phyloP scores from a whole-genome alignment of 345 rosid genomes.

The Eucalyptus leucophloia region DNA sequence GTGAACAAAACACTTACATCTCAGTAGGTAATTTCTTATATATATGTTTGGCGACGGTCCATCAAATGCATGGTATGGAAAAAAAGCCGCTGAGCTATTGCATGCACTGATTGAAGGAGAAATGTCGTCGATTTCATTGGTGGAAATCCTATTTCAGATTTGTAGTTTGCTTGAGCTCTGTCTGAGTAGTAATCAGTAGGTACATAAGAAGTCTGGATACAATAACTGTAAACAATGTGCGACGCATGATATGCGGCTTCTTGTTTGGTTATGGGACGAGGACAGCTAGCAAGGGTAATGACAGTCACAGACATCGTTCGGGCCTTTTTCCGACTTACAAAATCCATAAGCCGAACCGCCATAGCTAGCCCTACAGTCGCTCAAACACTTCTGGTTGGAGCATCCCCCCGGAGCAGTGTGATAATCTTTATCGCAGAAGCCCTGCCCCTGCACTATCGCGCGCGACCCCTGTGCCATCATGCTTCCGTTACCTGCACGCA shows the following conservation, averaged over 20 bases:
- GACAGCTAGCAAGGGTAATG: background rate
- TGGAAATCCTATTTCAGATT: background rate
- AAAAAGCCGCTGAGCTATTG: background rate
- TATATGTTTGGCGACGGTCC: background rate
- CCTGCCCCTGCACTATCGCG: background rate
- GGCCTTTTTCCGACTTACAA: background rate
- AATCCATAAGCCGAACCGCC: background rate
- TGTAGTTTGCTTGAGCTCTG: background rate
- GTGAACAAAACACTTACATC: background rate
- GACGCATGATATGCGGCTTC: background rate
- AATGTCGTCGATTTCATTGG: background rate
- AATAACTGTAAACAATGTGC: background rate
- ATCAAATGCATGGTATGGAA: background rate
- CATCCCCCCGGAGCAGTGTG: background rate
- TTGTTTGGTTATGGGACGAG: background rate
- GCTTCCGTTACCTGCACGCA: background rate
- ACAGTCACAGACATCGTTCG: background rate
- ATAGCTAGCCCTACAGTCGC: background rate
- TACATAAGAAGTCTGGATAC: background rate
- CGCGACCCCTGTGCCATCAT: background rate
- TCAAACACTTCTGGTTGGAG: background rate
- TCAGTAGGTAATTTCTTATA: background rate
- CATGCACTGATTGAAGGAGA: background rate
- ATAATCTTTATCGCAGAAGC: background rate
- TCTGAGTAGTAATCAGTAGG: background rate